Evolutionary conservation across 2,329 filamentous ascomycete species (phyloP).

Genomic region (Beauveria australis): DNA sequence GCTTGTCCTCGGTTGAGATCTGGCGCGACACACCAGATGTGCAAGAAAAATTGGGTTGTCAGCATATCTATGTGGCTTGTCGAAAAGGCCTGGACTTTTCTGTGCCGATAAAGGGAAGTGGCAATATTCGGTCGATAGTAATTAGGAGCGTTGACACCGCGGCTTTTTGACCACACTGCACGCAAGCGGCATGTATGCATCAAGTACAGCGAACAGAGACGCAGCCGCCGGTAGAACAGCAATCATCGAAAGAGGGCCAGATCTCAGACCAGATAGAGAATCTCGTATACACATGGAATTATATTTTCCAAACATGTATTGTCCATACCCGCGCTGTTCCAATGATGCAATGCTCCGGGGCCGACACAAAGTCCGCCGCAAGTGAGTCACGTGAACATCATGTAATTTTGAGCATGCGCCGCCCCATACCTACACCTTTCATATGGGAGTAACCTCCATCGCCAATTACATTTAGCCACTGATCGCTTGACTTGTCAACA

Average conservation of each 20-base stretch:
- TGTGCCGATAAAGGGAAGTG: constrained; percentile 37
- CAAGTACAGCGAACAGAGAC: neutral
- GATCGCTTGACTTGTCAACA: neutral
- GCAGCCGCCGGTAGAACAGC: neutral
- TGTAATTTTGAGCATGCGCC: constrained; percentile 7
- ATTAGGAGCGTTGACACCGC: constrained; percentile 12
- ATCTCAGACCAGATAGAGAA: too few relatives aligned
- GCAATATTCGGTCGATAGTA: constrained; percentile 39
- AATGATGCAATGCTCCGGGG: neutral
- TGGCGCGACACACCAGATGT: constrained; percentile 62
- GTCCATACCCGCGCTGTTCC: neutral
- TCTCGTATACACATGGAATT: neutral
- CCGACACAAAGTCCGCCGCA: constrained; percentile 1
- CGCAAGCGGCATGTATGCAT: neutral
- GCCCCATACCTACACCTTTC: constrained; percentile 10
- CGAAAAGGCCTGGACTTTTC: constrained; percentile 8
- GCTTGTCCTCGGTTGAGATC: constrained; percentile 45
- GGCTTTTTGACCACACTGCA: neutral
- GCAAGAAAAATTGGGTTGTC: constrained; percentile 19
- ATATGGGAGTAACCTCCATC: neutral
- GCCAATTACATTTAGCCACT: constrained; percentile 1
- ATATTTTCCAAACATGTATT: neutral
- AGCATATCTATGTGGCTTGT: constrained; percentile 15
- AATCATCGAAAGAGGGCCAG: neutral
- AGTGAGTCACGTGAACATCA: constrained; percentile 11